Percentiles rank a stretch among this genome's conserved stretches.
Evolutionary conservation across 2,329 filamentous ascomycete genomes (phyloP).

Genomic region (Penicillium italicum): DNA sequence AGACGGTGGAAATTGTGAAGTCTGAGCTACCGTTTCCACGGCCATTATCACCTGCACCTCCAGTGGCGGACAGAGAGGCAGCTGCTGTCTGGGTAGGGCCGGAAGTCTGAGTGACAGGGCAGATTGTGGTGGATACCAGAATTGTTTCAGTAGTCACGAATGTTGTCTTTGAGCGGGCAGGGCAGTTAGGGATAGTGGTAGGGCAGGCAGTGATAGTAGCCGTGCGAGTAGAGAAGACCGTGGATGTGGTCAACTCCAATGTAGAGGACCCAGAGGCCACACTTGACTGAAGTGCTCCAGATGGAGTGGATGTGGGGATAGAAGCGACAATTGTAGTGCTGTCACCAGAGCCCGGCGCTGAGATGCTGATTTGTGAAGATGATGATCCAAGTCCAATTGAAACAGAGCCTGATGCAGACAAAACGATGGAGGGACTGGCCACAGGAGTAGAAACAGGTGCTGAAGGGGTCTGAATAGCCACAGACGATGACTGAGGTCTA

Average conservation of each 20-base stretch:
- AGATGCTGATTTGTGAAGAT: not conserved
- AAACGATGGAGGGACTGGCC: not conserved
- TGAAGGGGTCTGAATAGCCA: not conserved
- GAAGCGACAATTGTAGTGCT: too few species aligned
- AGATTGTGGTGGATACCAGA: conserved; percentile 5
- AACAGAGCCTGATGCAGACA: not conserved
- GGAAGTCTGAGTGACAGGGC: not conserved
- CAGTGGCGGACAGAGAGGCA: not conserved
- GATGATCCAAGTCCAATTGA: not conserved
- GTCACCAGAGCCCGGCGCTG: not conserved
- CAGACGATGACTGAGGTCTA: too few species aligned
- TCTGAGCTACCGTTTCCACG: not conserved
- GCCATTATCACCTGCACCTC: not conserved
- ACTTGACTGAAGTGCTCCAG: not conserved
- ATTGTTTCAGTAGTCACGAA: conserved; percentile 5
- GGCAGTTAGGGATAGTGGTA: conserved; percentile 1
- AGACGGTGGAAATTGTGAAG: conserved; percentile 22
- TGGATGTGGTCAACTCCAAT: conserved; percentile 2
- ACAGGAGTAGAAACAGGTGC: not conserved
- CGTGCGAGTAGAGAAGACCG: conserved; percentile 5
- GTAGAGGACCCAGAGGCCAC: not conserved
- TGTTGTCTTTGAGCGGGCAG: not conserved
- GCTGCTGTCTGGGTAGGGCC: not conserved
- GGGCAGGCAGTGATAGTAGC: conserved; percentile 9
- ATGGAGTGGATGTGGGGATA: not conserved